Conservation (phyloP, 495 filamentous ascomycete genomes). For the Lindgomyces ingoldianus region DNA sequence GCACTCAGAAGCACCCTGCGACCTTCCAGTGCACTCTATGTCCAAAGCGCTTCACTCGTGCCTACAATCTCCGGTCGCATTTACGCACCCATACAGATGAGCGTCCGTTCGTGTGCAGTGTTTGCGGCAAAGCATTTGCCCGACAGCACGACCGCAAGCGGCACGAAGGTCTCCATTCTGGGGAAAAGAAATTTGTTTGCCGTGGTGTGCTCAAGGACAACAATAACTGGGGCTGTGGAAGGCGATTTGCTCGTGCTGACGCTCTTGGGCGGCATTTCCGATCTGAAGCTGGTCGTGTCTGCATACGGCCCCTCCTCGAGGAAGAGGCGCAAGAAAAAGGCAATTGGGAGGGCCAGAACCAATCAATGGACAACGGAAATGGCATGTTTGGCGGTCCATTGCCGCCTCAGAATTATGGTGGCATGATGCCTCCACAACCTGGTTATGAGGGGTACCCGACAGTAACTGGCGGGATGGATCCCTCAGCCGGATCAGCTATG, state of each 20-base stretch:
- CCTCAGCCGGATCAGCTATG: neutral
- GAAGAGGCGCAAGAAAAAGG: constrained; percentile 67
- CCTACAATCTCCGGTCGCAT: constrained; percentile 53
- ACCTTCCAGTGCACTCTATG: constrained; percentile 52
- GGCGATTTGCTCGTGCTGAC: constrained; percentile 92
- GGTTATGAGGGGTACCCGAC: constrained; percentile 27
- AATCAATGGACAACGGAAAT: constrained; percentile 30
- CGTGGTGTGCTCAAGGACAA: constrained; percentile 82
- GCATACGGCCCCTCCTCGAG: constrained; percentile 91
- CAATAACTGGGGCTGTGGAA: constrained; percentile 86
- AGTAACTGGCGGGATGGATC: constrained; percentile 21
- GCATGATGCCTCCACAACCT: constrained; percentile 27
- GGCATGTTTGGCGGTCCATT: constrained; percentile 17
- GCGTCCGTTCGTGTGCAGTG: constrained; percentile 56
- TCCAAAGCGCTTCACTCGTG: constrained; percentile 53
- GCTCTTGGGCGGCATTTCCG: constrained; percentile 96
- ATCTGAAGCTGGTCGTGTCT: constrained; percentile 90
- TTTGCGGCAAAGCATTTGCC: constrained; percentile 83
- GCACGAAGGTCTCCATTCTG: constrained; percentile 49
- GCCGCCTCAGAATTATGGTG: constrained; percentile 19
- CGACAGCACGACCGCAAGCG: constrained; percentile 50
- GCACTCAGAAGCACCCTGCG: constrained; percentile 87
- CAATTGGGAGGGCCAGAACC: constrained; percentile 32
- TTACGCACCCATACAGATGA: constrained; percentile 51
- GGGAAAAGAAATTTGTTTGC: constrained; percentile 82